Conservation (phyloP, 2,329 filamentous ascomycete genomes). For the Trichoderma gracile region DNA sequence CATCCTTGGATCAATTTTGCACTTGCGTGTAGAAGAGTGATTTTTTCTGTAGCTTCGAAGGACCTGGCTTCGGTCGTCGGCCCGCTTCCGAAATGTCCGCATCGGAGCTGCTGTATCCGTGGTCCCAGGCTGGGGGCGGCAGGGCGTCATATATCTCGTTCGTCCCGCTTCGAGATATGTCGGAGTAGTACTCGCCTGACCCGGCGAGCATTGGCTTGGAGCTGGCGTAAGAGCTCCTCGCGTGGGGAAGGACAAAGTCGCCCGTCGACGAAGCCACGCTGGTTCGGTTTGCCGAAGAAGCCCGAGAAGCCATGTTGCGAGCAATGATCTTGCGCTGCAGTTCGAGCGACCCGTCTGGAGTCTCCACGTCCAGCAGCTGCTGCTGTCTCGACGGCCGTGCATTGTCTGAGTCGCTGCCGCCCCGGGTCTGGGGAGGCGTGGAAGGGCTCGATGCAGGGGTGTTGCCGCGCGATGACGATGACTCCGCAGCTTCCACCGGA, state of each 20-base stretch:
- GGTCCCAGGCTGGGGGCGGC: slow-evolving; percentile 7
- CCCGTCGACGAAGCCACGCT: slow-evolving; percentile 18
- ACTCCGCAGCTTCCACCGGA: slow-evolving; percentile 8
- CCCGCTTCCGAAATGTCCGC: slow-evolving; percentile 9
- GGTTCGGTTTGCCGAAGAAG: slow-evolving; percentile 14
- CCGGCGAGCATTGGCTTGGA: slow-evolving; percentile 19
- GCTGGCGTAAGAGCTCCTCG: slow-evolving; percentile 15
- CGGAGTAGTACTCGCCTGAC: slow-evolving; percentile 13
- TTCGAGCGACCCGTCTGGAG: neutral
- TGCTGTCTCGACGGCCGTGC: neutral
- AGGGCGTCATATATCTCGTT: slow-evolving; percentile 11
- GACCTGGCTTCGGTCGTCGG: slow-evolving; percentile 10
- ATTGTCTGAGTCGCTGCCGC: neutral
- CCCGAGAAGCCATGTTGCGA: slow-evolving; percentile 14
- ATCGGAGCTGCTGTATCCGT: slow-evolving; percentile 25
- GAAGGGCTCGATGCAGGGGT: slow-evolving; percentile 1
- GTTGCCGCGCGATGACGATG: slow-evolving; percentile 1
- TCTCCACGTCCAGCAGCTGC: neutral
- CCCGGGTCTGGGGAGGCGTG: neutral
- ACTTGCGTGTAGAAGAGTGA: slow-evolving; percentile 11
- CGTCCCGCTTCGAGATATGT: slow-evolving; percentile 5
- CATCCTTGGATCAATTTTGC: neutral
- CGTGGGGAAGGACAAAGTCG: slow-evolving; percentile 11
- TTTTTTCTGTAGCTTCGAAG: slow-evolving; percentile 21
- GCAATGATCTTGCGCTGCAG: slow-evolving; percentile 7